Evolutionary conservation across 495 filamentous ascomycete species (phyloP), one percentile per base, ranked within the genome.

Genomic region (Xylaria sp.): DNA sequence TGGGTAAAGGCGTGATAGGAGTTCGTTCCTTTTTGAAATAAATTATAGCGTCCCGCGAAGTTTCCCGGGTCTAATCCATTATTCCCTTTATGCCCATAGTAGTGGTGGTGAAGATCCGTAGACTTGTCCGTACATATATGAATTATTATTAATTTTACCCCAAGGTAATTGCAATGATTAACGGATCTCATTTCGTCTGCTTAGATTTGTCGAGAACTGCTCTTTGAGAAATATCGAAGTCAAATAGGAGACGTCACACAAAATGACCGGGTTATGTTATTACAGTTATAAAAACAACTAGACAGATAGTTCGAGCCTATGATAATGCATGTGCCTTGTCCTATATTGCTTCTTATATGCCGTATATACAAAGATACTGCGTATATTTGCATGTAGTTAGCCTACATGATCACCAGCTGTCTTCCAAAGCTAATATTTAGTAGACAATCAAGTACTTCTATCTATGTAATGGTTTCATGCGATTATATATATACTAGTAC

Each of bases 1-100:
- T 71, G 73, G 67, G 21, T 31, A 59, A 65, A 71, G 69, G 69
- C 69, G 69, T 71, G 69, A 65, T 41, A 43, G 69, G 69, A 71
- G 69, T 71, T 66, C 61, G 37, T 66, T 71, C 69, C 29, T 62
- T 70, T 64, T 63, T 53, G 21, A 26, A 53, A 70, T 70, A 62
- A 26, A 70, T 9, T 55, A 63, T 12, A 63, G 58, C 55, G 48
- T 46, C 46, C n/a, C 44, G 35, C 50, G 5, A 31, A 31, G 11
- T 50, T 15, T 55, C 46, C 31, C 35, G 24, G n/a, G 29, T 44
- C 5, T 31, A 29, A 8, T 11, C 15, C 7, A 21, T 53, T 53
- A 53, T 1, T 40, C 53, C 46, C 24, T 33, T 46, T n/a, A n/a
- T 68, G 6, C 46, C 12, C 44, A 21, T 52, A 53, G 26, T 55